phyloP scores from a whole-genome alignment of 179 eudicot species.

The Silene vulgaris region DNA sequence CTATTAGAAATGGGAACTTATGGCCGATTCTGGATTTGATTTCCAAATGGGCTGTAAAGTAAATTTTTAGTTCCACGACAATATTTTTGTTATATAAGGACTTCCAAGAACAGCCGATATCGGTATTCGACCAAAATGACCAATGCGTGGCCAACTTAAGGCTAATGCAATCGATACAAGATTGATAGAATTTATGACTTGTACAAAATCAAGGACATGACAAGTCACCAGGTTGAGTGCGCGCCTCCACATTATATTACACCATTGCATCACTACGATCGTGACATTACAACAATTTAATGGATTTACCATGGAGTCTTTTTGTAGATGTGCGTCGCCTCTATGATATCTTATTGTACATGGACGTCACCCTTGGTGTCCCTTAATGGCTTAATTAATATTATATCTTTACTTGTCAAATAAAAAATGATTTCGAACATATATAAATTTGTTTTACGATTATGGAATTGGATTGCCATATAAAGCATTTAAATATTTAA shows the following conservation, averaged over 20 bases:
- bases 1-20: background rate
- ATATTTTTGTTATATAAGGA: background rate
- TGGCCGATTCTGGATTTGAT: no score
- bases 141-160: background rate
- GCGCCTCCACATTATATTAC: background rate
- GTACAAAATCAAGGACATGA: background rate
- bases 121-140: background rate
- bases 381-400: no score
- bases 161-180: background rate
- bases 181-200: background rate
- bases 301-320: background rate
- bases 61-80: no score
- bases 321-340: no score
- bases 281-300: background rate
- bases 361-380: no score
- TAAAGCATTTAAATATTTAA: background rate
- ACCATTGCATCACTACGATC: background rate
- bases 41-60: no score
- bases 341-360: no score
- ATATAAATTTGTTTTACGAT: background rate
- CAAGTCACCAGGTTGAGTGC: background rate
- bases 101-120: background rate
- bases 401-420: background rate
- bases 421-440: background rate
- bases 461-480: background rate